These are phyloP conservation scores for Exophiala alcalophila DNA, from an alignment of 2,329 filamentous ascomycete species.

Conservation along the genomic window DNA sequence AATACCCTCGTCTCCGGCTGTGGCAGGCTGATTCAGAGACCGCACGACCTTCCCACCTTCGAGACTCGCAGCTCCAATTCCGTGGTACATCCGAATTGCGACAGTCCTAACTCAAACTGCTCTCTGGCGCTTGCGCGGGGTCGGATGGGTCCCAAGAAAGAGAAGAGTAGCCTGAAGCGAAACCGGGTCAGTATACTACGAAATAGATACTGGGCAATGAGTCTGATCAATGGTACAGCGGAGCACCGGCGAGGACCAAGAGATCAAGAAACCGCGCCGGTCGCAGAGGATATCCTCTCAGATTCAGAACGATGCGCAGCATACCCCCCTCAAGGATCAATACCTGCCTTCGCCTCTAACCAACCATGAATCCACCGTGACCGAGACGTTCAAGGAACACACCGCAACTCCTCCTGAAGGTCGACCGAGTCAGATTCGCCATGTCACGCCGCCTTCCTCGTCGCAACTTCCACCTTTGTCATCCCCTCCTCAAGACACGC, in stretches of 20 bases:
- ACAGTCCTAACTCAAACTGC: too few species aligned
- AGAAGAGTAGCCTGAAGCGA: constrained; percentile 85
- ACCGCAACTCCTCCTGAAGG: constrained; percentile 68
- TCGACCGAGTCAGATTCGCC: constrained; percentile 53
- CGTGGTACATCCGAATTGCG: too few species aligned
- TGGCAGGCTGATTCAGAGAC: too few species aligned
- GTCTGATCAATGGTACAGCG: constrained; percentile 50
- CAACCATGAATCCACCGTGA: constrained; percentile 61
- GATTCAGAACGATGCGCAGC: constrained; percentile 40
- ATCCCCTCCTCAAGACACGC: constrained; percentile 72
- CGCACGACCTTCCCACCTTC: too few species aligned
- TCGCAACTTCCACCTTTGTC: constrained; percentile 49
- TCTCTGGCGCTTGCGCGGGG: background rate
- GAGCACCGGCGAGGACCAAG: constrained; percentile 62
- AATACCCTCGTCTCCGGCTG: too few species aligned
- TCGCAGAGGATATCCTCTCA: constrained; percentile 68
- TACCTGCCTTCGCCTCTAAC: constrained; percentile 82
- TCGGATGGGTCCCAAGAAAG: constrained; percentile 50
- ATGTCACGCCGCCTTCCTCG: constrained; percentile 46
- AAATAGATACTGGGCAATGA: constrained; percentile 24
- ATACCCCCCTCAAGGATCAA: constrained; percentile 59
- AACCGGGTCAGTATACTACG: constrained; percentile 59
- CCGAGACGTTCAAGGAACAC: constrained; percentile 60
- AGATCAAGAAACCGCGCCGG: constrained; percentile 79
- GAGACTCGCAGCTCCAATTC: too few species aligned